Conservation (phyloP, 257 asterid species). For the Solanum phureja region DNA sequence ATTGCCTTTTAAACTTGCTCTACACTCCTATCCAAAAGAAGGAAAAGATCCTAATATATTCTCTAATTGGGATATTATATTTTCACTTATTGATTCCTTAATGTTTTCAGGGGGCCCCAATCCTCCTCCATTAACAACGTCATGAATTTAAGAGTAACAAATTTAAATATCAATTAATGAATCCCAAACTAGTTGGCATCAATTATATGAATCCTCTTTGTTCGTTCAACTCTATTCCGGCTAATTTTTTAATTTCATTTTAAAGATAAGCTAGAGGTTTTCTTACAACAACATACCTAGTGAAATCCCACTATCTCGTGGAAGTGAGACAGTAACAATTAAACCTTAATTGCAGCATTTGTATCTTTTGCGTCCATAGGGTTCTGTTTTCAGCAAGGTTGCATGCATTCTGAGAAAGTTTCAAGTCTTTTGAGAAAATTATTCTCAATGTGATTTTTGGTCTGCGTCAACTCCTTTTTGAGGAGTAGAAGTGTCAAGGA, state of each 20-base stretch:
- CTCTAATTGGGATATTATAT: not conserved
- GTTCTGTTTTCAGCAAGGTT: not conserved
- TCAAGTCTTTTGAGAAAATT: not conserved
- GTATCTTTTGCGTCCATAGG: not conserved
- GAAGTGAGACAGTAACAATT: not conserved
- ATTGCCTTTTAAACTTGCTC: not conserved
- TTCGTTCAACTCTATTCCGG: not conserved
- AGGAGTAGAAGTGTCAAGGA: not conserved
- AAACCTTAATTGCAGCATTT: not conserved
- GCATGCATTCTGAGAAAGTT: not conserved
- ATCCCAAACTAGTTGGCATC: not conserved
- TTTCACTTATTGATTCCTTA: not conserved
- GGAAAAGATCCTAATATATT: not conserved
- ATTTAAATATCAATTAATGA: not conserved
- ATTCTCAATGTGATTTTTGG: not conserved
- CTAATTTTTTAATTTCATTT: not conserved
- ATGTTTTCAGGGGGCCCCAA: not conserved
- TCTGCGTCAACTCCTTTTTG: not conserved
- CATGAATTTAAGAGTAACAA: not conserved
- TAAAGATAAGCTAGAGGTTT: not conserved
- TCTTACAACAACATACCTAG: not conserved
- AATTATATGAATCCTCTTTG: not conserved
- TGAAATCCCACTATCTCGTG: not conserved
- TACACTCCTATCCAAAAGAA: not conserved
- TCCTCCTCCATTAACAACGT: not conserved